These are phyloP conservation scores for Striga asiatica DNA, from an alignment of 257 asterid genomes.

Conservation along the genomic window DNA sequence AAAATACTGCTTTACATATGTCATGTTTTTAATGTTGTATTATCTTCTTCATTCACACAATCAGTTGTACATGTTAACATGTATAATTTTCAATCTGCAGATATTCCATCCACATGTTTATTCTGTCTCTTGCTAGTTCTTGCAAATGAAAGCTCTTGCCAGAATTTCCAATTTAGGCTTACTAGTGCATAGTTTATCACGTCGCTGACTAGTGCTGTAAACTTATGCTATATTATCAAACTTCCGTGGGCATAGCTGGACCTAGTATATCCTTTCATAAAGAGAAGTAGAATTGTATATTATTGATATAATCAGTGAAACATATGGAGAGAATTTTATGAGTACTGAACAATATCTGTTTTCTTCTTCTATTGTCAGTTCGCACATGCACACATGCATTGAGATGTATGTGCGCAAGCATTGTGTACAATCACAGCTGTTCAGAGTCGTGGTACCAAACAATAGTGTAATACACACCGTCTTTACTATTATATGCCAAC, in stretches of 20 bases:
- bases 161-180: background rate
- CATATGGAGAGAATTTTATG: too few species aligned
- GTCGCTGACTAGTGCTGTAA: background rate
- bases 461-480: too few species aligned
- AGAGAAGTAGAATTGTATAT: too few species aligned
- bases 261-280: too few species aligned
- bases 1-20: background rate
- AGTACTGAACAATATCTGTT: too few species aligned
- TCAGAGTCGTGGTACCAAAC: too few species aligned
- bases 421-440: too few species aligned
- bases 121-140: background rate
- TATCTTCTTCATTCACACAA: background rate
- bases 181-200: background rate
- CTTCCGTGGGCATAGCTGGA: slow-evolving; percentile 1
- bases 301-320: too few species aligned
- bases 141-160: background rate
- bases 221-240: slow-evolving; percentile 2
- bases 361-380: too few species aligned
- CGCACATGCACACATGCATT: too few species aligned
- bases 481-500: too few species aligned
- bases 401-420: too few species aligned
- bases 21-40: background rate
- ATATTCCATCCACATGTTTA: background rate
- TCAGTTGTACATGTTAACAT: background rate
- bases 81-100: background rate